Percentiles rank a stretch among this genome's conserved stretches.
Evolutionary conservation across 2,329 filamentous ascomycete genomes (phyloP).

Genomic region (Biscogniauxia marginata): DNA sequence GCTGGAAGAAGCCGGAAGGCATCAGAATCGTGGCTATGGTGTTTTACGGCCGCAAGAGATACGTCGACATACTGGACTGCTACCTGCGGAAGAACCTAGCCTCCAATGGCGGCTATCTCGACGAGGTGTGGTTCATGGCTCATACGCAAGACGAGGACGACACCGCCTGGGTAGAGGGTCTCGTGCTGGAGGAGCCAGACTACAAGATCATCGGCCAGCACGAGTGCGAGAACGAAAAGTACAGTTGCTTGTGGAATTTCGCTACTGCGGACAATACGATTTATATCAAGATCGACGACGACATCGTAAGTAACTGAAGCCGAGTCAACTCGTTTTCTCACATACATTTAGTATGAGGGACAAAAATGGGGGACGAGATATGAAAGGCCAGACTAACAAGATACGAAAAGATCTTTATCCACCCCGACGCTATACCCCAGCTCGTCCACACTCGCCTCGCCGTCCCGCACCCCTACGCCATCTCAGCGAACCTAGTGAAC

Average conservation of each 20-base stretch:
- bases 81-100: conserved; percentile 44
- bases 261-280: conserved; percentile 35
- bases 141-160: conserved; percentile 40
- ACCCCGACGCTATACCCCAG: conserved; percentile 46
- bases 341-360: too few species aligned
- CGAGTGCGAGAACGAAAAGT: conserved; percentile 33
- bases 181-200: conserved; percentile 35
- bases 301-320: conserved; percentile 44
- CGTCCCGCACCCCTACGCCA: conserved; percentile 48
- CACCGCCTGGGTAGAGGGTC: conserved; percentile 38
- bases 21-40: conserved; percentile 44
- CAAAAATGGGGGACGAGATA: not conserved
- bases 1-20: conserved; percentile 30
- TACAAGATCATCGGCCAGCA: conserved; percentile 38
- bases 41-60: conserved; percentile 44
- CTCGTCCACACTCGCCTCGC: conserved; percentile 52
- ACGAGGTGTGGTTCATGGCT: conserved; percentile 45
- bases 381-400: conserved; percentile 3
- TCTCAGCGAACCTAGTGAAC: conserved; percentile 58
- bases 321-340: too few species aligned
- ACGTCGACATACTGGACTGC: conserved; percentile 46
- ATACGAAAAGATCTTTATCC: conserved; percentile 26
- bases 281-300: conserved; percentile 46
- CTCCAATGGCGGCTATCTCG: conserved; percentile 44
- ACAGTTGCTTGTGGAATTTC: conserved; percentile 35